Evolutionary conservation across 306 rosid species (phyloP), one percentile per base, ranked within the genome.

Genomic region (Alnus glutinosa): DNA sequence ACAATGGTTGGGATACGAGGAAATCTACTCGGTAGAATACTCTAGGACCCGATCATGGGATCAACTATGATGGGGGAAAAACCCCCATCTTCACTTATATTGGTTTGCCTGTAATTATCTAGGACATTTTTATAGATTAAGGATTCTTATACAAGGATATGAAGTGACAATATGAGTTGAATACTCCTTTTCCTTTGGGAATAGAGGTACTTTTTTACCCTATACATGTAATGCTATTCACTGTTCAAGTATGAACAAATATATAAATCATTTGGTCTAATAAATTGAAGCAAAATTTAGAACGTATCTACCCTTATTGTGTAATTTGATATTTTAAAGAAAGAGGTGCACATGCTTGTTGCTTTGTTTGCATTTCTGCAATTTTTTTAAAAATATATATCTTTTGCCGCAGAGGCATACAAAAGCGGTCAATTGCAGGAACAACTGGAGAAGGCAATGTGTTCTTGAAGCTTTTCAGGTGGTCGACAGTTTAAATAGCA

Each of bases 341-440:
- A 36, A 36, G 3, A 63, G n/a, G 2, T 16, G 16, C 6, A 44
- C 42, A 64, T 14, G 16, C 14, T 64, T 64, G 48, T 16, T 64
- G 42, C 18, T 34, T 64, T 34, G 47, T 64, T n/a, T 7, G 11
- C 42, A 36, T 36, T 15, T 64, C 19, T 64, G 48, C 4, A 64
- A 34, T 64, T 34, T 15, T 34, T 34, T 15, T 5, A 36, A 62
- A 10, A 34, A 64, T 34, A 7, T 18, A 7, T 47, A 13, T 82
- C 50, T 42, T 67, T 84, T 74, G 77, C 58, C 82, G 34, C 92
- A 95, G 98, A 95, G 69, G 98, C 97, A 83, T 95, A 89, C 84
- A 83, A 92, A 83, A 92, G 81, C 0, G 98, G 98, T 18, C 83
- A 92, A 81, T 81, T 95, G 86, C 98, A 91, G 83, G 98, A 95